Conservation (phyloP, 1,284 basidiomycete genomes). For the Caloboletus firmus region DNA sequence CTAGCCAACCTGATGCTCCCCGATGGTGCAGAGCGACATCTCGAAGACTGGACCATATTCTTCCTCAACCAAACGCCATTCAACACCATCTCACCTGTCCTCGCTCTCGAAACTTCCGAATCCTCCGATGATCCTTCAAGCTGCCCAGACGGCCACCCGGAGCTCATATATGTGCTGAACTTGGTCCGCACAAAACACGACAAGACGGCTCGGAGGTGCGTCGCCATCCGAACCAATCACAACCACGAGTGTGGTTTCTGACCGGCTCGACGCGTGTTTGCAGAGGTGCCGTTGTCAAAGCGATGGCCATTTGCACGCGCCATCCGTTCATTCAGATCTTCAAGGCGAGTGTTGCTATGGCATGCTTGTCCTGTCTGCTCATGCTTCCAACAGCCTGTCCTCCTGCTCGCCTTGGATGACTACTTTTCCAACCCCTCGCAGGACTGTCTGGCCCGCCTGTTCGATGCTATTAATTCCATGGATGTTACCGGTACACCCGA, state of each 20-base stretch:
- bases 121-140: constrained; percentile 44
- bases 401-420: constrained; percentile 93
- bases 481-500: constrained; percentile 79
- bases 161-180: constrained; percentile 89
- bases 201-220: constrained; percentile 79
- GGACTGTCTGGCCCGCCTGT: constrained; percentile 84
- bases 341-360: constrained; percentile 62
- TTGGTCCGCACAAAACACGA: constrained; percentile 96
- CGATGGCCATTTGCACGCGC: constrained; percentile 92
- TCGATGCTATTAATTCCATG: constrained; percentile 92
- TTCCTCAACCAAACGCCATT: constrained; percentile 92
- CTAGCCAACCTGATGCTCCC: constrained; percentile 98
- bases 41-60: constrained; percentile 98
- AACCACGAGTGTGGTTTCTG: constrained; percentile 11
- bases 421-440: constrained; percentile 89
- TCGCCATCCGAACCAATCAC: constrained; percentile 10
- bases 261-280: constrained; percentile 2
- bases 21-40: constrained; percentile 92
- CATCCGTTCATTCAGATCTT: constrained; percentile 98
- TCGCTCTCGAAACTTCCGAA: constrained; percentile 67
- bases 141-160: constrained; percentile 43
- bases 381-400: constrained; percentile 67
- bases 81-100: constrained; percentile 82
- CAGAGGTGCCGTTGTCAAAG: constrained; percentile 94
- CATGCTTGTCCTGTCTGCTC: background rate